phyloP scores from a whole-genome alignment of 2,329 filamentous ascomycete species.

The Clonostachys sp. region DNA sequence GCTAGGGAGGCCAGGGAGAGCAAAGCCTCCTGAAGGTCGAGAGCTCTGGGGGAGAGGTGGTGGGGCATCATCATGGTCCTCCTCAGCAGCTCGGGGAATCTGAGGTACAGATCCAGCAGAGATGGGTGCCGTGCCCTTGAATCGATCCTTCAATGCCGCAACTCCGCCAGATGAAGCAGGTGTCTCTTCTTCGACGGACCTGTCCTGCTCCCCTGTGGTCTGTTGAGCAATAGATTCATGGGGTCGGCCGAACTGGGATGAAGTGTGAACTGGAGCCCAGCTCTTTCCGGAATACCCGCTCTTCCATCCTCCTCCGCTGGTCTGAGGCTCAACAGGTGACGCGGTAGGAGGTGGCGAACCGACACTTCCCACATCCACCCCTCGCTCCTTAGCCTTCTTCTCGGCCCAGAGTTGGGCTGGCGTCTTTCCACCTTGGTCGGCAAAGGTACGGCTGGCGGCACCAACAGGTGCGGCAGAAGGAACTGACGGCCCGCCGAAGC shows the following conservation, averaged over 20 bases:
- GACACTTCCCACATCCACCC: slow-evolving; percentile 19
- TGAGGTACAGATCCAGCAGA: slow-evolving; percentile 37
- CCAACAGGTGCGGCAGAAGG: slow-evolving; percentile 60
- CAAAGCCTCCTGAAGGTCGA: slow-evolving; percentile 70
- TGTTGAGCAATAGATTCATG: slow-evolving; percentile 45
- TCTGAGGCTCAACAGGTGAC: slow-evolving; percentile 54
- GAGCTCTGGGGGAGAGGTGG: slow-evolving; percentile 50
- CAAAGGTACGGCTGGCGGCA: slow-evolving; percentile 85
- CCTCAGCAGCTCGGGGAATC: slow-evolving; percentile 20
- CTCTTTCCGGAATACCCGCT: slow-evolving; percentile 87
- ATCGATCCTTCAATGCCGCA: slow-evolving; percentile 73
- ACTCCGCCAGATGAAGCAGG: slow-evolving; percentile 60
- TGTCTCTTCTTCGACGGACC: slow-evolving; percentile 43
- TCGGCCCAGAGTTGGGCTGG: slow-evolving; percentile 97
- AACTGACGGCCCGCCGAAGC: slow-evolving; percentile 55
- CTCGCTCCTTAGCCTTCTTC: slow-evolving; percentile 82
- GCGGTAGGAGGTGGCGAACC: slow-evolving; percentile 31
- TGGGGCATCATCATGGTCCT: slow-evolving; percentile 39
- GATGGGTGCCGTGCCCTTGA: slow-evolving; percentile 73
- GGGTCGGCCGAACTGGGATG: slow-evolving; percentile 62
- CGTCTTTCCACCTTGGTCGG: slow-evolving; percentile 91
- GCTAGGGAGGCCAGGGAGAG: slow-evolving; percentile 71
- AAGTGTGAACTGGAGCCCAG: slow-evolving; percentile 79
- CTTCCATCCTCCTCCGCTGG: slow-evolving; percentile 74
- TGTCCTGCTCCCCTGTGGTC: slow-evolving; percentile 52